Percentiles rank a stretch among this genome's conserved stretches.
Evolutionary conservation across 371 early-diverging fungal genomes (phyloP).

Genomic region (Syncephalastrum racemosum): DNA sequence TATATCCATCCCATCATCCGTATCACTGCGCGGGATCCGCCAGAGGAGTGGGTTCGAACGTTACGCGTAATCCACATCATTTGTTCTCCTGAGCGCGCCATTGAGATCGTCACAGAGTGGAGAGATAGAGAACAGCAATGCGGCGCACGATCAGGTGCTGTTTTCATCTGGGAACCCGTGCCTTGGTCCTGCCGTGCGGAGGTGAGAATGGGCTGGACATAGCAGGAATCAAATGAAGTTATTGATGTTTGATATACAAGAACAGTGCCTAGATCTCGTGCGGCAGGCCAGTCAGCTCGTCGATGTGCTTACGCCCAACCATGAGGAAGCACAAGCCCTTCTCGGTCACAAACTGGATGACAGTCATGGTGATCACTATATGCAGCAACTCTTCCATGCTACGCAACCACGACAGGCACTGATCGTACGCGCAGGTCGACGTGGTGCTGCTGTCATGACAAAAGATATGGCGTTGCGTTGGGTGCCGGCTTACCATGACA

Average conservation of each 20-base stretch:
- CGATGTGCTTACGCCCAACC: conserved; percentile 30
- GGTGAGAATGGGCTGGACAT: conserved; percentile 5
- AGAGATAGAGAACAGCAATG: conserved; percentile 15
- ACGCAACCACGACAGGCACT: not conserved
- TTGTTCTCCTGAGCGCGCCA: conserved; percentile 37
- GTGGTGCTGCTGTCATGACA: conserved; percentile 25
- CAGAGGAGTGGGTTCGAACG: conserved; percentile 38
- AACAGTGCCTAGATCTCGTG: conserved; percentile 13
- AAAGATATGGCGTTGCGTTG: conserved; percentile 9
- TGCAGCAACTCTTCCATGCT: conserved; percentile 4
- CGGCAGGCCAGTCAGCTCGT: conserved; percentile 13
- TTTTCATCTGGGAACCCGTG: conserved; percentile 50
- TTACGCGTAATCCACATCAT: conserved; percentile 37
- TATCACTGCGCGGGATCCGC: conserved; percentile 34
- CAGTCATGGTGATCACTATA: conserved; percentile 13
- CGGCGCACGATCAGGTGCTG: not conserved
- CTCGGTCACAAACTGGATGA: conserved; percentile 9
- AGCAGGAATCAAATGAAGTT: not conserved
- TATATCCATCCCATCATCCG: conserved; percentile 48
- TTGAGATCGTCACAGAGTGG: conserved; percentile 38
- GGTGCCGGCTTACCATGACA: conserved; percentile 34
- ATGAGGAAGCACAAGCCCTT: conserved; percentile 33
- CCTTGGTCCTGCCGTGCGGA: conserved; percentile 44
- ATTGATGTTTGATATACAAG: too few species aligned
- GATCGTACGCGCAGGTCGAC: conserved; percentile 35